Percentiles rank a stretch among this genome's conserved stretches.
These are phyloP conservation scores for Symbiodinium natans DNA, from an alignment of 73 alveolate genomes.

Conservation along the genomic window DNA sequence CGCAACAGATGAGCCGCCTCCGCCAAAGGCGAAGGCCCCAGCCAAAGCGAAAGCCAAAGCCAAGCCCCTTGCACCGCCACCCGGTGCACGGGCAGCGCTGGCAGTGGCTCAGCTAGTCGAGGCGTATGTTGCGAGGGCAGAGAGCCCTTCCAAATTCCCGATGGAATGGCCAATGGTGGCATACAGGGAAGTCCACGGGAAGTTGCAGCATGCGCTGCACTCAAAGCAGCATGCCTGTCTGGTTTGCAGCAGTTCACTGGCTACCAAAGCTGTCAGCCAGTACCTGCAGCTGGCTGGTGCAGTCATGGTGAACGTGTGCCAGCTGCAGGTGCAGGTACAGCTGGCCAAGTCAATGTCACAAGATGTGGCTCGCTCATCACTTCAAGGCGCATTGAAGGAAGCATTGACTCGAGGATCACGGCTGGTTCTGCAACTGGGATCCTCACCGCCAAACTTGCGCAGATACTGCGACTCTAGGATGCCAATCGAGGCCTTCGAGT, in stretches of 20 bases:
- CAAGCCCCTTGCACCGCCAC: neutral
- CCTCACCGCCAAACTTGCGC: conserved; percentile 56
- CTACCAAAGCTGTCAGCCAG: conserved; percentile 28
- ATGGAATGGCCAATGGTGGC: conserved; percentile 26
- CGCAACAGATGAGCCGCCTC: neutral
- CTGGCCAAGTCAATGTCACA: neutral
- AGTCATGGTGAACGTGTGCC: neutral
- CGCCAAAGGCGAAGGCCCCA: conserved; percentile 10
- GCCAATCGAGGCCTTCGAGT: conserved; percentile 20
- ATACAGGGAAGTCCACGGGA: neutral
- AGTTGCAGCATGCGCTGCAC: neutral
- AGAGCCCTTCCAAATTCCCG: neutral
- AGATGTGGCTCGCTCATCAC: neutral
- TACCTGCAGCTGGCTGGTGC: conserved; percentile 20
- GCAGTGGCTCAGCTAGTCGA: conserved; percentile 27
- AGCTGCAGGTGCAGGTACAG: neutral
- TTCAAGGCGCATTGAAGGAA: neutral
- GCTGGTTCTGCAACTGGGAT: conserved; percentile 35
- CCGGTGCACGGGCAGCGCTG: neutral
- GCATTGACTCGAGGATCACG: neutral
- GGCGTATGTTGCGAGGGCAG: conserved; percentile 8
- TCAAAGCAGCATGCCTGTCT: conserved; percentile 27
- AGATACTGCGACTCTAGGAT: conserved; percentile 27
- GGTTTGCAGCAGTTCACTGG: conserved; percentile 13
- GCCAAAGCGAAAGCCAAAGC: conserved; percentile 19